A percentile compares a stretch with the other conserved stretches of the same genome.
Evolutionary conservation across 805 yeast species (phyloP).

Genomic region (Blastobotrys robertii): DNA sequence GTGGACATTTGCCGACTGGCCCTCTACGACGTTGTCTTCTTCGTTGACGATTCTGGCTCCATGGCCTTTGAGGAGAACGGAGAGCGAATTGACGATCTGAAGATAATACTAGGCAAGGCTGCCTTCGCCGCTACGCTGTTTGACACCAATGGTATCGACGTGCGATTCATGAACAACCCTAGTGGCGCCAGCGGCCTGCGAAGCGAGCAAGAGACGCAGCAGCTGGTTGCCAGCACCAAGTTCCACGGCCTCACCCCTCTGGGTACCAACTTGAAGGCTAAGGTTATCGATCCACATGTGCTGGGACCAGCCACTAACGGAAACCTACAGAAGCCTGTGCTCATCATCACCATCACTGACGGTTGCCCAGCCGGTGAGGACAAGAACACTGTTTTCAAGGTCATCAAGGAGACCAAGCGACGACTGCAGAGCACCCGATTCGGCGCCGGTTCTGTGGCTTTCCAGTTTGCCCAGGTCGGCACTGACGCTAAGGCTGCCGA

Average conservation of each 20-base stretch:
- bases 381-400: constrained; percentile 15
- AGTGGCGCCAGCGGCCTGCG: constrained; percentile 18
- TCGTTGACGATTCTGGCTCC: constrained; percentile 26
- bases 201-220: constrained; percentile 18
- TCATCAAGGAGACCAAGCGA: constrained; percentile 19
- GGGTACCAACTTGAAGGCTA: constrained; percentile 18
- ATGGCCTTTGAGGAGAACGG: constrained; percentile 27
- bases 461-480: constrained; percentile 28
- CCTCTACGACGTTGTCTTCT: constrained; percentile 24
- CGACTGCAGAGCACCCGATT: constrained; percentile 15
- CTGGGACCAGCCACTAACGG: constrained; percentile 16
- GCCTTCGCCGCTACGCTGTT: constrained; percentile 25
- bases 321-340: constrained; percentile 21
- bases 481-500: constrained; percentile 24
- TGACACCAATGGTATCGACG: constrained; percentile 23
- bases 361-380: constrained; percentile 27
- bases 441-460: constrained; percentile 24
- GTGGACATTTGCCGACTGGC: constrained; percentile 23
- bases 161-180: constrained; percentile 24
- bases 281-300: constrained; percentile 24
- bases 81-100: constrained; percentile 25
- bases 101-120: constrained; percentile 21
- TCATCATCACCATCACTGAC: constrained; percentile 24
- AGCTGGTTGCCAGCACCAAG: constrained; percentile 15
- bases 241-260: constrained; percentile 25